phyloP scores from a whole-genome alignment of 2,329 filamentous ascomycete species.

The Didymosphaeria variabile region DNA sequence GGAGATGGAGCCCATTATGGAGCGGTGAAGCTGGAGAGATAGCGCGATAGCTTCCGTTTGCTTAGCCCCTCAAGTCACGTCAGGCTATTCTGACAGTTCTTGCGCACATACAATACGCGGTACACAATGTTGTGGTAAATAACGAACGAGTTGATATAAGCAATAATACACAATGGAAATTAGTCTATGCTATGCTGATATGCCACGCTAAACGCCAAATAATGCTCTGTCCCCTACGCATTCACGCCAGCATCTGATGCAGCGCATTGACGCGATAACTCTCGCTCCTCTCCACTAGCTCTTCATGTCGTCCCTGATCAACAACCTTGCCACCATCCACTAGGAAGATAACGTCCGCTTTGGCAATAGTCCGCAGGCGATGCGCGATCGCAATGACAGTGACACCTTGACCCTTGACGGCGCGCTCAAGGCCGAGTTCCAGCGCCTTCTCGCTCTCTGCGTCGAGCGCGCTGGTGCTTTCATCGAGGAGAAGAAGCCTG shows the following conservation, averaged over 20 bases:
- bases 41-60: neutral
- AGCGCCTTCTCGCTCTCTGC: slow-evolving; percentile 53
- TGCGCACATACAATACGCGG: neutral
- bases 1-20: too few relatives aligned
- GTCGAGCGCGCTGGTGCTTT: slow-evolving; percentile 55
- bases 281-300: slow-evolving; percentile 59
- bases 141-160: neutral
- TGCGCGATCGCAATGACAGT: slow-evolving; percentile 58
- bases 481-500: slow-evolving; percentile 53
- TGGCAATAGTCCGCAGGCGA: slow-evolving; percentile 52
- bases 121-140: neutral
- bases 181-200: slow-evolving; percentile 14
- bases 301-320: slow-evolving; percentile 59
- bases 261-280: slow-evolving; percentile 61
- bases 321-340: slow-evolving; percentile 60
- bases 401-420: slow-evolving; percentile 43
- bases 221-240: neutral
- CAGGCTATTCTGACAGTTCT: neutral
- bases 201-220: slow-evolving; percentile 3
- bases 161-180: neutral
- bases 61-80: neutral
- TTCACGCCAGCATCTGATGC: slow-evolving; percentile 56
- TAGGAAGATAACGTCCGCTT: slow-evolving; percentile 56
- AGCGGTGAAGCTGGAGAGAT: neutral
- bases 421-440: slow-evolving; percentile 51